These are phyloP conservation scores for Penicillium sp. DNA, from an alignment of 2,329 filamentous ascomycete species.

Conservation along the genomic window DNA sequence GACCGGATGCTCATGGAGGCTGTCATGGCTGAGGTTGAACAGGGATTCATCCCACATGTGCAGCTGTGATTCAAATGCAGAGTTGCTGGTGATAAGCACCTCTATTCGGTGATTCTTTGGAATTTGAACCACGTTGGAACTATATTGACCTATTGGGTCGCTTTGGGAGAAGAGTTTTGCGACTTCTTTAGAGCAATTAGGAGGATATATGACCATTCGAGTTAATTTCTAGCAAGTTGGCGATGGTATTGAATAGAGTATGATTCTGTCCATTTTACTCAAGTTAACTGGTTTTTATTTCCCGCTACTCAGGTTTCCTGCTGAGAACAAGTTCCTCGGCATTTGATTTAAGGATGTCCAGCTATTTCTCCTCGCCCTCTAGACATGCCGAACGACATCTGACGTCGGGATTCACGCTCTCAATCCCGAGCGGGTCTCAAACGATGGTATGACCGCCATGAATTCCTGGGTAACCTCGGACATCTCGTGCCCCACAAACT, in stretches of 20 bases:
- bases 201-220: not conserved
- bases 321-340: not conserved
- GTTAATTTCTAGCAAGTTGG: not conserved
- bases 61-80: not conserved
- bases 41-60: not conserved
- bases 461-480: not conserved
- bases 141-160: not conserved
- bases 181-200: not conserved
- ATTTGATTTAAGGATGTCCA: not conserved
- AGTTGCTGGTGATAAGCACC: too few species aligned
- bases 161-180: not conserved
- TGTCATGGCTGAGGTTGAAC: slow-evolving; percentile 19
- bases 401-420: not conserved
- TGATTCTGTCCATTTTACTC: not conserved
- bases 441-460: not conserved
- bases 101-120: not conserved
- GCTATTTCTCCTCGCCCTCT: too few species aligned
- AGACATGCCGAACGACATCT: not conserved
- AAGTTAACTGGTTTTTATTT: not conserved
- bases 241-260: not conserved
- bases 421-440: not conserved
- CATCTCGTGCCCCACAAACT: not conserved
- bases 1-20: slow-evolving; percentile 20
- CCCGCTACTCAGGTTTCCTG: not conserved
- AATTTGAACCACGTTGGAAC: not conserved